Conservation (phyloP, 441 rosid species). For the Jatropha podagrica region DNA sequence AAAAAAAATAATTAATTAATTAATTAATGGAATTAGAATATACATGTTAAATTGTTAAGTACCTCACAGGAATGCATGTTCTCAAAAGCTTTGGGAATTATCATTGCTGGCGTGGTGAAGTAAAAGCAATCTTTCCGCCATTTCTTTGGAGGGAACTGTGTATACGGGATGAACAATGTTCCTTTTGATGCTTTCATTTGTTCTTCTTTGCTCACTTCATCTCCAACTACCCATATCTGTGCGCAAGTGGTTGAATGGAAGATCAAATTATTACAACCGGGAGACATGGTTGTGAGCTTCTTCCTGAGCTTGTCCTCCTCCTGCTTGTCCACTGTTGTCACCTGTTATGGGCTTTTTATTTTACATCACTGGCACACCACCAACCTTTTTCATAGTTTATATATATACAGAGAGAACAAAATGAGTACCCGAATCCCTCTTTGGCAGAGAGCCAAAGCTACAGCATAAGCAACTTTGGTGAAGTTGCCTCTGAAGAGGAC, state of each 20-base stretch:
- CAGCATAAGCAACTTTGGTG: slow-evolving; percentile 9
- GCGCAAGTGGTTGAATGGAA: background rate
- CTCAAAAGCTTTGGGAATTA: slow-evolving; percentile 39
- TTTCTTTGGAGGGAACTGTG: slow-evolving; percentile 49
- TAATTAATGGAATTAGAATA: too few relatives aligned
- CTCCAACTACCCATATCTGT: slow-evolving; percentile 67
- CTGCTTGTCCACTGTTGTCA: background rate
- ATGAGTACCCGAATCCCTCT: background rate
- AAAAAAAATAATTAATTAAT: too few relatives aligned
- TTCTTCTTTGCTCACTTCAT: slow-evolving; percentile 44
- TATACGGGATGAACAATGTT: slow-evolving; percentile 49
- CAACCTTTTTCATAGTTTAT: too few relatives aligned
- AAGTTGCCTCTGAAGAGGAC: slow-evolving; percentile 1
- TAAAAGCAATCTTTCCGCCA: slow-evolving; percentile 45
- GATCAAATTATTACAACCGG: background rate
- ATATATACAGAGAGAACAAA: background rate
- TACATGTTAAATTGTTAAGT: background rate
- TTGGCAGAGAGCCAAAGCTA: background rate
- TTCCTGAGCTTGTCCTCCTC: background rate
- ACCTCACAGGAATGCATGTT: slow-evolving; percentile 62
- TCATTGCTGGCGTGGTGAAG: slow-evolving; percentile 53
- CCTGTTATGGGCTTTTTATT: background rate
- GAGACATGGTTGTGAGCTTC: background rate
- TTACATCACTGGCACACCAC: too few relatives aligned
- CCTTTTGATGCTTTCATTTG: slow-evolving; percentile 46